phyloP scores from a whole-genome alignment of 768 basidiomycete species.

The Hypholoma sublateritium region DNA sequence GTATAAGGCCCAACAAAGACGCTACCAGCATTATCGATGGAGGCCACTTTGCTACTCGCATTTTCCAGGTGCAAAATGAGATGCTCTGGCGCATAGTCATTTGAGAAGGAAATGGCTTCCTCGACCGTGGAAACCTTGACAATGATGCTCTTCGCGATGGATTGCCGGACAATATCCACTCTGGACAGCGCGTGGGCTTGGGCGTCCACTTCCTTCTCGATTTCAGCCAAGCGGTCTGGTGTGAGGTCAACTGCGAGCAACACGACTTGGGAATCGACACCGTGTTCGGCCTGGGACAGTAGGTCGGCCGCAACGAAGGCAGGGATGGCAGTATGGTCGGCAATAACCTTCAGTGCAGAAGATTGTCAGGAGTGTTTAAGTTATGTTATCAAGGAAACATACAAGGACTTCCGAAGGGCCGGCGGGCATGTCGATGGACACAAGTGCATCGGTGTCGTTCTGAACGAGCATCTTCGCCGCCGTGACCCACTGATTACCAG shows the following conservation, averaged over 20 bases:
- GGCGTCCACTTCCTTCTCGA: constrained; percentile 82
- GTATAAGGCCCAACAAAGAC: constrained; percentile 95
- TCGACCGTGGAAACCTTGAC: constrained; percentile 66
- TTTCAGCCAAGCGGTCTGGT: constrained; percentile 57
- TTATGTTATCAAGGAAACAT: constrained; percentile 29
- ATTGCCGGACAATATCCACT: constrained; percentile 87
- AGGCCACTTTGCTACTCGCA: constrained; percentile 60
- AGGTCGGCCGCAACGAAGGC: constrained; percentile 96
- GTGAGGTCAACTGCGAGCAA: constrained; percentile 79
- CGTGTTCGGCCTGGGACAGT: constrained; percentile 97
- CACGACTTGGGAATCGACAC: constrained; percentile 97
- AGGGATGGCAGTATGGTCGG: constrained; percentile 82
- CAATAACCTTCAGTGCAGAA: constrained; percentile 72
- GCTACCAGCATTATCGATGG: constrained; percentile 90
- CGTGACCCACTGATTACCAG: constrained; percentile 99
- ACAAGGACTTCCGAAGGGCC: constrained; percentile 98
- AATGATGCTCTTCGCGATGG: constrained; percentile 88
- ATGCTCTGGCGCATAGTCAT: constrained; percentile 98
- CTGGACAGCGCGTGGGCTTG: constrained; percentile 88
- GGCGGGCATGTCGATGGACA: constrained; percentile 99
- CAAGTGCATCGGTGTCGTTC: constrained; percentile 95
- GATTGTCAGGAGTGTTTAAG: background rate
- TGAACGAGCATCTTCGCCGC: constrained; percentile 99
- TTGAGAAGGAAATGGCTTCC: constrained; percentile 86
- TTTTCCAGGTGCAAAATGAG: constrained; percentile 86